phyloP scores from a whole-genome alignment of 331 rosid species.

The Phaseolus coccineus region DNA sequence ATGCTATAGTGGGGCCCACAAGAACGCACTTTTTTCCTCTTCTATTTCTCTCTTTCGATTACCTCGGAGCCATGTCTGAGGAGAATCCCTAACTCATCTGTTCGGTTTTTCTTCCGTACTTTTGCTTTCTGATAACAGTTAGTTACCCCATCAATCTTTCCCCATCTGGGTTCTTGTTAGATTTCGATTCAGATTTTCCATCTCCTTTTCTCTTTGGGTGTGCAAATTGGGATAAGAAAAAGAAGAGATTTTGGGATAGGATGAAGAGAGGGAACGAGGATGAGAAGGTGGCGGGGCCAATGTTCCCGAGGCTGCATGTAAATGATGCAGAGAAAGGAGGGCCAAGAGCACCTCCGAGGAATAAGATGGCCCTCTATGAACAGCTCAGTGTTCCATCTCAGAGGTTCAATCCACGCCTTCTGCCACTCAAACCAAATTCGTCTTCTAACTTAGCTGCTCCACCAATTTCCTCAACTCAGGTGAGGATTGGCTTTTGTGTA shows the following conservation, averaged over 20 bases:
- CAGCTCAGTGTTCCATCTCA: constrained; percentile 9
- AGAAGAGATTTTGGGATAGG: neutral
- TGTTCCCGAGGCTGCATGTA: constrained; percentile 18
- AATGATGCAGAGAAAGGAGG: constrained; percentile 30
- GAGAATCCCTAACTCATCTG: constrained; percentile 18
- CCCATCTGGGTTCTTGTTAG: neutral
- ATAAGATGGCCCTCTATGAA: constrained; percentile 26
- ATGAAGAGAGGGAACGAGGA: constrained; percentile 26
- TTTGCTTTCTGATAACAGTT: neutral
- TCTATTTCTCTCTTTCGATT: neutral
- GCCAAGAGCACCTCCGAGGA: constrained; percentile 15
- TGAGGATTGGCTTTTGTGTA: neutral
- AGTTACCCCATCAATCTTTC: neutral
- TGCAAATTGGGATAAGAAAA: neutral
- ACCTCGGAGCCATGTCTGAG: neutral
- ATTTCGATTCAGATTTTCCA: neutral
- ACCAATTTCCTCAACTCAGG: neutral
- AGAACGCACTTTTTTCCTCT: constrained; percentile 2
- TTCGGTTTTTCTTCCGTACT: neutral
- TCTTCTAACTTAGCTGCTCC: neutral
- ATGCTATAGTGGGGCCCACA: constrained; percentile 15
- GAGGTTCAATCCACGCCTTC: constrained; percentile 19
- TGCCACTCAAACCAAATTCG: neutral
- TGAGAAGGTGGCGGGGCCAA: constrained; percentile 5
- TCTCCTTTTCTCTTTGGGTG: neutral